Conservation (phyloP, 2,329 filamentous ascomycete genomes). For the Berkeleyomyces basicola region DNA sequence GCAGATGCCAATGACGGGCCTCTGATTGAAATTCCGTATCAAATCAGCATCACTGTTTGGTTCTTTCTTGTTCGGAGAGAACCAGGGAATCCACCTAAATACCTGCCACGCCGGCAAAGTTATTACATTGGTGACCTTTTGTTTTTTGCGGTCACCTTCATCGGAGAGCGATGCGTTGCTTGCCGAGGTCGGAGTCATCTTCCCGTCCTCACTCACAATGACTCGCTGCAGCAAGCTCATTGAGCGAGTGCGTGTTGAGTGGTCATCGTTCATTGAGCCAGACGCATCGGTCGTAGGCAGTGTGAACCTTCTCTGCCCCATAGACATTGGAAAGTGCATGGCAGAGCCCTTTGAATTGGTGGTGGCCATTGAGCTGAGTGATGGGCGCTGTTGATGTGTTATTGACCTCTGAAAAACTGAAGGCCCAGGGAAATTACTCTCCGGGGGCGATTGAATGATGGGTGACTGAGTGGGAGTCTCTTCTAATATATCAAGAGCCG, state of each 20-base stretch:
- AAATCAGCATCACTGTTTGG: constrained; percentile 59
- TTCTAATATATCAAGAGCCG: not conserved
- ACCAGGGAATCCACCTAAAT: constrained; percentile 88
- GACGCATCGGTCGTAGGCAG: not conserved
- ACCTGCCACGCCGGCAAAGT: constrained; percentile 97
- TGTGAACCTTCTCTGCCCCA: not conserved
- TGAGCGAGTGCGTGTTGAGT: constrained; percentile 21
- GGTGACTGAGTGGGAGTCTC: not conserved
- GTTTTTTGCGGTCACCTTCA: constrained; percentile 23
- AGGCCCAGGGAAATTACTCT: not conserved
- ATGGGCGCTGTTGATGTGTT: not conserved
- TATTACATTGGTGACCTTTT: constrained; percentile 55
- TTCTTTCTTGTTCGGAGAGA: constrained; percentile 42
- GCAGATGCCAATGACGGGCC: constrained; percentile 82
- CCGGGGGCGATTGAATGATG: not conserved
- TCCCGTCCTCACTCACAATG: constrained; percentile 32
- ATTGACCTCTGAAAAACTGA: not conserved
- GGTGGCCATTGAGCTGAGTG: not conserved
- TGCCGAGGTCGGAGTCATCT: constrained; percentile 15
- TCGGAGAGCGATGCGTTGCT: constrained; percentile 16
- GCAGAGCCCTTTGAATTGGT: not conserved
- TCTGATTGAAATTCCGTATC: constrained; percentile 69
- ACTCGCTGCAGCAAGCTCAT: constrained; percentile 46
- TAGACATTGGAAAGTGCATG: not conserved
- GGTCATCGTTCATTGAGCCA: not conserved